These are phyloP conservation scores for Arthrobotrys megalospora DNA, from an alignment of 2,329 filamentous ascomycete species.

Conservation along the genomic window DNA sequence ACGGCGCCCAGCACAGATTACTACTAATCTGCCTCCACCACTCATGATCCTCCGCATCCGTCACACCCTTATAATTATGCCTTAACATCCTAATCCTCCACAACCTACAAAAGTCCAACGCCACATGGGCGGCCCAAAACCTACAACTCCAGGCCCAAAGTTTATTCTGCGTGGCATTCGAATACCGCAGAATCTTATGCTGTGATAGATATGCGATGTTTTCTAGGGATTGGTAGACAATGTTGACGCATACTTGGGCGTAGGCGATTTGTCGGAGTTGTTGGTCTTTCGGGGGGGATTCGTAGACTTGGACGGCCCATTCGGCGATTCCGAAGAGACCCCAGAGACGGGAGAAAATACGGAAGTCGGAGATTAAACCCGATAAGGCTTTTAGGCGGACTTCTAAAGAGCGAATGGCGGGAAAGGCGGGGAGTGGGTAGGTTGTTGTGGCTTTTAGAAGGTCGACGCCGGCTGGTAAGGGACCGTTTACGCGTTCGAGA, in stretches of 20 bases:
- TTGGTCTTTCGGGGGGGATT: slow-evolving; percentile 67
- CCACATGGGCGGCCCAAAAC: slow-evolving; percentile 85
- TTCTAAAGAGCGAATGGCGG: slow-evolving; percentile 69
- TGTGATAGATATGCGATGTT: slow-evolving; percentile 83
- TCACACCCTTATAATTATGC: slow-evolving; percentile 63
- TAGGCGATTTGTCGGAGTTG: slow-evolving; percentile 73
- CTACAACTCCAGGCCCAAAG: slow-evolving; percentile 81
- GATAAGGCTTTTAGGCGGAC: slow-evolving; percentile 75
- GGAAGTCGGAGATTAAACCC: slow-evolving; percentile 77
- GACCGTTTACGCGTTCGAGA: slow-evolving; percentile 74
- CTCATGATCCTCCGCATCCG: slow-evolving; percentile 68
- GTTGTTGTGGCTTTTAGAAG: slow-evolving; percentile 70
- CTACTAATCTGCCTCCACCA: slow-evolving; percentile 79
- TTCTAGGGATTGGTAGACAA: slow-evolving; percentile 83
- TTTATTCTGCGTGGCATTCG: slow-evolving; percentile 73
- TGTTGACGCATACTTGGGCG: slow-evolving; percentile 78
- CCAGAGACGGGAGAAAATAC: slow-evolving; percentile 83
- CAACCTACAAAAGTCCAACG: slow-evolving; percentile 80
- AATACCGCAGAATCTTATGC: slow-evolving; percentile 78
- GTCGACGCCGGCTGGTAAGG: slow-evolving; percentile 72
- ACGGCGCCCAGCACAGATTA: slow-evolving; percentile 82
- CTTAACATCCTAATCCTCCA: slow-evolving; percentile 66
- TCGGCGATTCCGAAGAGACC: slow-evolving; percentile 81
- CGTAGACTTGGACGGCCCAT: slow-evolving; percentile 71
- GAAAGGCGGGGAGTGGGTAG: slow-evolving; percentile 69